Evolutionary conservation across 495 filamentous ascomycete species (phyloP).

Genomic region (Trichoderma reesei): DNA sequence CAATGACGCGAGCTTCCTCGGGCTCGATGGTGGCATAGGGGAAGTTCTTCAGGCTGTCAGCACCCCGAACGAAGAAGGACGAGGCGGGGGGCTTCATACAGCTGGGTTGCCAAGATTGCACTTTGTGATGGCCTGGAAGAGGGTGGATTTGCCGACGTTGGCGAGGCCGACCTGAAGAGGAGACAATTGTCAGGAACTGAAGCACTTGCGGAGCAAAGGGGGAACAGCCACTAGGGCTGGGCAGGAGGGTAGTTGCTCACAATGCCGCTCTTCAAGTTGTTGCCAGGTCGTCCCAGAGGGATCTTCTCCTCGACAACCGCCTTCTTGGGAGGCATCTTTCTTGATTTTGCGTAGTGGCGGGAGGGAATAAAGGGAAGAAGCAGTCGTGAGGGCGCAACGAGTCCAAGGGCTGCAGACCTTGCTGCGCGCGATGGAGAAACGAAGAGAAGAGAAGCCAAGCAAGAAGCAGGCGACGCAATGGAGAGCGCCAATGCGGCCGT

Average conservation of each 20-base stretch:
- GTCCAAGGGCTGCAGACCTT: constrained; percentile 45
- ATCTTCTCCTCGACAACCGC: constrained; percentile 64
- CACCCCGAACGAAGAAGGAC: constrained; percentile 12
- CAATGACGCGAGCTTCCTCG: constrained; percentile 95
- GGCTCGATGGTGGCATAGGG: constrained; percentile 98
- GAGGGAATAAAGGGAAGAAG: constrained; percentile 31
- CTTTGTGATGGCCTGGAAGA: constrained; percentile 99
- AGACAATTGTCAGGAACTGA: constrained; percentile 16
- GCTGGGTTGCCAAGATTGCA: constrained; percentile 95
- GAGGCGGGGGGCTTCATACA: constrained; percentile 36
- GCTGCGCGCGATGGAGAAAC: constrained; percentile 47
- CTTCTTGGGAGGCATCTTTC: constrained; percentile 71
- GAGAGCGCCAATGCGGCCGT: constrained; percentile 37
- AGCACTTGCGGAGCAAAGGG: constrained; percentile 14
- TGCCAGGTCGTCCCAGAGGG: constrained; percentile 87
- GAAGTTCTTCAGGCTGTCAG: constrained; percentile 59
- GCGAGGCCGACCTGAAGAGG: constrained; percentile 78
- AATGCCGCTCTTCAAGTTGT: constrained; percentile 99
- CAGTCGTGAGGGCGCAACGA: constrained; percentile 10
- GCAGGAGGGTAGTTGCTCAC: constrained; percentile 21
- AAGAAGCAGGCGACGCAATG: constrained; percentile 27
- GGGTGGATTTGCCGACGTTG: constrained; percentile 98
- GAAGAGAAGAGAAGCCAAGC: constrained; percentile 46
- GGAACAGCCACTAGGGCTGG: constrained; percentile 42
- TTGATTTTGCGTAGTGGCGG: constrained; percentile 41